A percentile compares a stretch with the other conserved stretches of the same genome.
Evolutionary conservation across 2,329 filamentous ascomycete genomes (phyloP).

Genomic region (Penicillium sp.): DNA sequence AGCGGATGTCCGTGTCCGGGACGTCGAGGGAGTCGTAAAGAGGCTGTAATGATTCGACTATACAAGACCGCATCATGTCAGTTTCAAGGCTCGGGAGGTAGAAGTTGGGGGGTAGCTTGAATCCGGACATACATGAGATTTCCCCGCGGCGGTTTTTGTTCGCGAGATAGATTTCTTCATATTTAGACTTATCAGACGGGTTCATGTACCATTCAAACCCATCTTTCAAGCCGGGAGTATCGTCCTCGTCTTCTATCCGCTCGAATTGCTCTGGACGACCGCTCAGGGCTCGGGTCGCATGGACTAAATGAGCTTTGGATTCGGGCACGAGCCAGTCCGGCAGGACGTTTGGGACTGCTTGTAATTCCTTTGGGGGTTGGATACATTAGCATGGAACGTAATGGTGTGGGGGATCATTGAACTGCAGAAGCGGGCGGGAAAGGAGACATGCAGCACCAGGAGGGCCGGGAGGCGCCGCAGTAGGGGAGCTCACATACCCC

Average conservation of each 20-base stretch:
- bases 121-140: too few relatives aligned
- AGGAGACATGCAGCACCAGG: too few relatives aligned
- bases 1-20: constrained; percentile 70
- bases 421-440: too few relatives aligned
- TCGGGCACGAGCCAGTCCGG: constrained; percentile 97
- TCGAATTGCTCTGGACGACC: constrained; percentile 77
- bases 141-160: constrained; percentile 81
- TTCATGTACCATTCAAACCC: constrained; percentile 99
- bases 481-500: constrained; percentile 67
- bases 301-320: constrained; percentile 82
- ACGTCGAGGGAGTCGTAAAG: constrained; percentile 66
- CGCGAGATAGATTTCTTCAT: constrained; percentile 93
- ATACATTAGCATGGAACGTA: constrained; percentile 6
- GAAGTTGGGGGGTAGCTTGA: too few relatives aligned
- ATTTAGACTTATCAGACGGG: constrained; percentile 79
- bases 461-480: too few relatives aligned
- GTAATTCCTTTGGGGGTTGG: too few relatives aligned
- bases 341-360: constrained; percentile 72
- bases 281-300: constrained; percentile 69
- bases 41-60: constrained; percentile 69
- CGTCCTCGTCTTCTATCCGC: constrained; percentile 66
- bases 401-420: too few relatives aligned
- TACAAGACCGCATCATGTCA: too few relatives aligned
- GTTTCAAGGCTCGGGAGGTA: too few relatives aligned
- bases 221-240: constrained; percentile 77